phyloP scores from a whole-genome alignment of 495 filamentous ascomycete species.

The Xylaria scruposa region DNA sequence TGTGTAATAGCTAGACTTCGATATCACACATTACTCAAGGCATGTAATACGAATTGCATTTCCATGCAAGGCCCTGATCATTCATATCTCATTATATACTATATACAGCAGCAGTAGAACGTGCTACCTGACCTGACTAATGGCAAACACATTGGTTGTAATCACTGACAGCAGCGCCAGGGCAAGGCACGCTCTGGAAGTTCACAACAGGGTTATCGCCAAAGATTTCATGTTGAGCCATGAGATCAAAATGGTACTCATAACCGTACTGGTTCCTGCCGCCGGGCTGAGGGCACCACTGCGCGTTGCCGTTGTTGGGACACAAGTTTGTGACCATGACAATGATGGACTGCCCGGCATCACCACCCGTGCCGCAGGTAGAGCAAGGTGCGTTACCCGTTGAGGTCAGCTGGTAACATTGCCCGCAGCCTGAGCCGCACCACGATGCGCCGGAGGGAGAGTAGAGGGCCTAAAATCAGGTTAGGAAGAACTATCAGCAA shows the following conservation, averaged over 20 bases:
- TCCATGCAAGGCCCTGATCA: neutral
- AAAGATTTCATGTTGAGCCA: constrained; percentile 45
- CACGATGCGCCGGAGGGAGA: constrained; percentile 34
- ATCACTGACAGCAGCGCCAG: constrained; percentile 22
- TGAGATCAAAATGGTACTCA: constrained; percentile 52
- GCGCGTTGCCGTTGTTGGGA: constrained; percentile 47
- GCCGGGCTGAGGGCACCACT: constrained; percentile 46
- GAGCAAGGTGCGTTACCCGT: constrained; percentile 43
- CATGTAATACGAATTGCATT: neutral
- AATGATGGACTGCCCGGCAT: constrained; percentile 44
- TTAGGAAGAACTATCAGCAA: neutral
- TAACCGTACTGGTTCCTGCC: constrained; percentile 49
- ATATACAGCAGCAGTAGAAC: neutral
- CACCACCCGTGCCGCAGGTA: constrained; percentile 44
- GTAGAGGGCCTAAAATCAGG: constrained; percentile 1
- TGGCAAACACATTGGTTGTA: neutral
- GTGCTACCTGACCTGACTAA: neutral
- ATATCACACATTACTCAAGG: neutral
- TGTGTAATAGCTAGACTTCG: neutral
- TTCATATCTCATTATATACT: neutral
- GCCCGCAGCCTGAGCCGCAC: constrained; percentile 51
- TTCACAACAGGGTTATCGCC: constrained; percentile 50
- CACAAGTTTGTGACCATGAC: constrained; percentile 54
- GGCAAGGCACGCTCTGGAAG: constrained; percentile 46
- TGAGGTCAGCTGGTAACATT: constrained; percentile 50